Evolutionary conservation across 2,329 filamentous ascomycete genomes (phyloP).

Genomic region (Elsinoe necatrix): DNA sequence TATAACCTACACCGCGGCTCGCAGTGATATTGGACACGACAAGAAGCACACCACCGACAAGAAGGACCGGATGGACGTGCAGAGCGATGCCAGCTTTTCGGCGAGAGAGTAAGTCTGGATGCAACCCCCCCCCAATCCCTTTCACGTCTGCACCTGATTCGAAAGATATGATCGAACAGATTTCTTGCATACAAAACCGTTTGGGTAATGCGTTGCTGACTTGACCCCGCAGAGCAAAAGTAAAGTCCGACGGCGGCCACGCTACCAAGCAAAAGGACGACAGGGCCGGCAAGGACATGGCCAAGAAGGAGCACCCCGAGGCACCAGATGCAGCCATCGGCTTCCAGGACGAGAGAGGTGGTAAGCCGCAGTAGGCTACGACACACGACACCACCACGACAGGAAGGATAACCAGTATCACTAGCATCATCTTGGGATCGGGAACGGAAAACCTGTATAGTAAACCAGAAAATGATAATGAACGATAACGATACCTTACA

Average conservation of each 20-base stretch:
- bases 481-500: neutral
- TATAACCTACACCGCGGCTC: constrained; percentile 15
- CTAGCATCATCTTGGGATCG: neutral
- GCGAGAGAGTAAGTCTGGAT: constrained; percentile 29
- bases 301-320: constrained; percentile 42
- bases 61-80: constrained; percentile 30
- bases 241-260: constrained; percentile 31
- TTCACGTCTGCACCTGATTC: too few relatives aligned
- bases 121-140: neutral
- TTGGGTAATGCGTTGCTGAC: neutral
- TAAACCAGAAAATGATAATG: neutral
- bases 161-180: too few relatives aligned
- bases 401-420: constrained; percentile 14
- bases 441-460: neutral
- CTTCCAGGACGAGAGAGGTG: constrained; percentile 44
- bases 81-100: constrained; percentile 25
- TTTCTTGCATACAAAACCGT: too few relatives aligned
- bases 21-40: constrained; percentile 20
- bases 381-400: neutral
- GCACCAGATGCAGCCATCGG: constrained; percentile 38
- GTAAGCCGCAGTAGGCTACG: constrained; percentile 23
- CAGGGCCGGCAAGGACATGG: constrained; percentile 31
- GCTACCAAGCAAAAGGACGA: constrained; percentile 35
- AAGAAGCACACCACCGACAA: constrained; percentile 27
- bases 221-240: constrained; percentile 22